Conservation (phyloP, 2,329 filamentous ascomycete genomes). For the Venturia oleaginea region DNA sequence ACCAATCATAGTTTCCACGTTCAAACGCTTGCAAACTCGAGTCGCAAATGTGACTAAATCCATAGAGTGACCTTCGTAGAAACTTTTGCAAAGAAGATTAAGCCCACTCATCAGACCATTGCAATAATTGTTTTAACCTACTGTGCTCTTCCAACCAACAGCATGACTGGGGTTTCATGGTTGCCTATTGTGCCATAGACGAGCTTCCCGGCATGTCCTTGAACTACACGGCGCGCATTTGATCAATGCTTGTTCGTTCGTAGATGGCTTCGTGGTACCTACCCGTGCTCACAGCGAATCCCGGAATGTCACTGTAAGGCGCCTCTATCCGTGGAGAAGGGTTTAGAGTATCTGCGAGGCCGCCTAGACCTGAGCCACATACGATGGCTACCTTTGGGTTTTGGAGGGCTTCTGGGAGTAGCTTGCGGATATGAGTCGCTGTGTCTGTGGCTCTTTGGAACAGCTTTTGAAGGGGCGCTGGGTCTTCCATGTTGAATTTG, state of each 20-base stretch:
- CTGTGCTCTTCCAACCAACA: conserved; percentile 58
- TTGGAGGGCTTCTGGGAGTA: conserved; percentile 42
- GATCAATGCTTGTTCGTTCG: background rate
- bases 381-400: conserved; percentile 52
- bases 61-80: conserved; percentile 59
- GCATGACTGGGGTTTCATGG: conserved; percentile 46
- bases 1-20: conserved; percentile 51
- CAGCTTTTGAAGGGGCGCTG: conserved; percentile 19
- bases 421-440: conserved; percentile 38
- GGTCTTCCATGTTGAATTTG: background rate
- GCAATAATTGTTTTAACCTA: conserved; percentile 31
- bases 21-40: conserved; percentile 53
- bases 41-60: conserved; percentile 54
- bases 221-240: conserved; percentile 27
- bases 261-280: conserved; percentile 16
- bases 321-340: conserved; percentile 42
- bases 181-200: conserved; percentile 52
- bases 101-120: background rate
- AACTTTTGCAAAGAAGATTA: conserved; percentile 35
- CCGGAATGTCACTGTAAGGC: conserved; percentile 50
- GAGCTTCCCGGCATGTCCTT: conserved; percentile 56
- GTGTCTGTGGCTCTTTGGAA: conserved; percentile 42
- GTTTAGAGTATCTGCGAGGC: conserved; percentile 49
- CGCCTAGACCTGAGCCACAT: conserved; percentile 55
- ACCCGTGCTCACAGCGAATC: conserved; percentile 55